phyloP scores from a whole-genome alignment of 495 filamentous ascomycete species.

The Penicillium cataractarum region DNA sequence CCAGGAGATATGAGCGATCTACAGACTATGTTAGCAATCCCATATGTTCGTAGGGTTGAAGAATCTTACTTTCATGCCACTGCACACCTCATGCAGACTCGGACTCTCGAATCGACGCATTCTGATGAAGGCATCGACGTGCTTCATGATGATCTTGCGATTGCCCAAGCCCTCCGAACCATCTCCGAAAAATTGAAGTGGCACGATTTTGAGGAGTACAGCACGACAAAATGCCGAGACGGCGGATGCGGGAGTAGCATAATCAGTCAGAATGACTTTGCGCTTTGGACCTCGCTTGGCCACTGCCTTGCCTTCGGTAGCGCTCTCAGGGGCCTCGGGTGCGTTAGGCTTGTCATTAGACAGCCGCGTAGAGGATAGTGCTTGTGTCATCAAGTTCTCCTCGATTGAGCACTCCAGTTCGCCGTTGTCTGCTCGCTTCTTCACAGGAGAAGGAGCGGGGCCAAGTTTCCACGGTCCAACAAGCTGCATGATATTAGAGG shows the following conservation, averaged over 20 bases:
- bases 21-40: conserved; percentile 17
- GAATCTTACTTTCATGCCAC: conserved; percentile 69
- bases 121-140: conserved; percentile 75
- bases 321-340: neutral
- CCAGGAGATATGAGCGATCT: conserved; percentile 75
- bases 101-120: conserved; percentile 81
- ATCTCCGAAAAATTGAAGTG: conserved; percentile 73
- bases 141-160: conserved; percentile 58
- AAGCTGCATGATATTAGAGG: conserved; percentile 25
- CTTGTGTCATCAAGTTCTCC: conserved; percentile 38
- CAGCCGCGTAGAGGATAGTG: conserved; percentile 3
- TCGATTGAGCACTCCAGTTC: conserved; percentile 25
- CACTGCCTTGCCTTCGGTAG: neutral
- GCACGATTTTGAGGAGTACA: conserved; percentile 73
- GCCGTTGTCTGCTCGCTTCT: conserved; percentile 1
- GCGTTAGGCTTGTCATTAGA: neutral
- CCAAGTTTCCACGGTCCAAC: conserved; percentile 37
- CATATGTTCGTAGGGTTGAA: no score
- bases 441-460: conserved; percentile 19
- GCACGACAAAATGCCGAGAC: conserved; percentile 90
- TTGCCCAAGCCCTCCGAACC: conserved; percentile 59
- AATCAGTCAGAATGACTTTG: conserved; percentile 59
- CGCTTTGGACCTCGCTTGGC: conserved; percentile 1
- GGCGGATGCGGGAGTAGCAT: conserved; percentile 68
- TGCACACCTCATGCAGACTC: conserved; percentile 75